Evolutionary conservation across 169 alveolate species (phyloP), one percentile per base, ranked within the genome.

Genomic region (Plasmodium malariae): DNA sequence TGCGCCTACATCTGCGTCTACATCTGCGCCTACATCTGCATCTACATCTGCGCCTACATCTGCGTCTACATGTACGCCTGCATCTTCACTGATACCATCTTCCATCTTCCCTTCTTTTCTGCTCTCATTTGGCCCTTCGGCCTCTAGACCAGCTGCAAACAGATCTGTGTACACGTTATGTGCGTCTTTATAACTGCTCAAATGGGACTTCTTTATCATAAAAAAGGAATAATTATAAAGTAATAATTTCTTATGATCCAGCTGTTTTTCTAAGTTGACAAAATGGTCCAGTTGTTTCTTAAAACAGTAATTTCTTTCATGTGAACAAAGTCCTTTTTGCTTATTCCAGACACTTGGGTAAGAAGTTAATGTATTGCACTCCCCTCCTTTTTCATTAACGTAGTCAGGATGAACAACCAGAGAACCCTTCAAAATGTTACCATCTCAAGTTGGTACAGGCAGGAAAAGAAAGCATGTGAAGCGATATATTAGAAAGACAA

Each of bases 321-420:
- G 19, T 54, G 28, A 26, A 48, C 89, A 78, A 26, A 78, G 63
- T 9, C 72, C 89, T n/a, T 26, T 78, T 63, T 34, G 30, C 45
- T 24, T 51, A 6, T 63, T 28, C 89, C 89, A 78, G 21, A 45
- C 36, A 3, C 2, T 11, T n/a, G 89, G 89, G 37, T 78, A 78
- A 7, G 26, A 37, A 12, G 51, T 62, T 49, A 78, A 7, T 37
- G 60, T 78, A 7, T 78, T 78, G 17, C 89, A 78, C 26, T 12
- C 36, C 12, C 12, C 14, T 32, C 89, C 89, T 24, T 78, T 43
- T 37, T 62, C 89, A 69, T 63, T 57, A 17, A 78, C 67, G 36
- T 78, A 17, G 19, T 62, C 45, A 14, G 80, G 28, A 6, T 37
- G 37, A 17, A 78, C 68, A 54, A 78, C 17, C 9, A 78, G 45